Base-by-base conservation (phyloP, 1,284 basidiomycete genomes). In the Microbotryum saponariae region DNA sequence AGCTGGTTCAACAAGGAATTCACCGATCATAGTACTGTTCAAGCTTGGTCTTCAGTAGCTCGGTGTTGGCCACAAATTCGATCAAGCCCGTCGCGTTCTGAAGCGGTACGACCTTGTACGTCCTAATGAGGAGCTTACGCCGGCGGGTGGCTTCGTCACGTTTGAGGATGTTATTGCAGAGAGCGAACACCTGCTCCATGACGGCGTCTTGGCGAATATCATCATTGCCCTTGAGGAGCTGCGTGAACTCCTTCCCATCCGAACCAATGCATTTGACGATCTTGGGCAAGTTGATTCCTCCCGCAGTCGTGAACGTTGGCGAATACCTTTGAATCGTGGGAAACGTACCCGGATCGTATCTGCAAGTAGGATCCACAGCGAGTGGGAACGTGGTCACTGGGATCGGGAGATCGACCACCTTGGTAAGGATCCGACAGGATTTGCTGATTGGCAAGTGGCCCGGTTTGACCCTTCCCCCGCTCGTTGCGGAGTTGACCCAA, bases 131-230 rank as follows among this genome's bases (percentile, higher is more conserved):
- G 31, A 98, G 79, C 44, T 83, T 78, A 14, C 94, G 84, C 58
- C 82, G 81, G 56, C 81, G 81, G 0, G 92, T 90, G 65, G 87
- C 83, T 29, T 84, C 80, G 74, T 97, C 91, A 14, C 80, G 79
- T 10, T 73, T 71, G 8, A 98, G 81, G 1, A 97, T 81, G 5
- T 82, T 78, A 66, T 98, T 97, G 59, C 92, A 87, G 49, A 97
- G 80, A 37, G 85, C 84, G 72, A 98, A 98, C 2, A 97, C 91
- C 76, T 98, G 96, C 73, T 97, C 91, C 93, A 98, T 97, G 52
- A 98, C 91, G 1, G 94, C 93, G 74, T 98, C 94, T 76, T 98
- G 96, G 33, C 94, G 85, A 42, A 96, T 76, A 72, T 98, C 94
- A 69, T 97, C 92, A 21, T 86, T 82, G 14, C 89, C 88, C 75